phyloP scores from a whole-genome alignment of 1,139 yeast genomes.

The Komagataea norvegica region DNA sequence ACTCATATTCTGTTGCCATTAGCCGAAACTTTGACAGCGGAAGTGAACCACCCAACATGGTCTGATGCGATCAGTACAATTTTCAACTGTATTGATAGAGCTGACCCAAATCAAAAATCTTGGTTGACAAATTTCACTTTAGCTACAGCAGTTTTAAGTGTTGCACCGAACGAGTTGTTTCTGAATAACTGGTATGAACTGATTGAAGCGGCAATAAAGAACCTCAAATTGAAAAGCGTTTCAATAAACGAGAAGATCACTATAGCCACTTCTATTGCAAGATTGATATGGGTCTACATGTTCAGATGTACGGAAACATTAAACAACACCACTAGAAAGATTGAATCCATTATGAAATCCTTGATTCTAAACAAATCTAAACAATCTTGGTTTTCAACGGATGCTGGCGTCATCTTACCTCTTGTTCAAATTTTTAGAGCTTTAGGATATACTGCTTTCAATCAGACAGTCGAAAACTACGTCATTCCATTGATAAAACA shows the following conservation, averaged over 20 bases:
- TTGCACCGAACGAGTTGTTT: conserved; percentile 76
- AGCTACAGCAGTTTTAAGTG: conserved; percentile 71
- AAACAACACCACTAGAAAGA: conserved; percentile 73
- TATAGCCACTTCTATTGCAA: conserved; percentile 59
- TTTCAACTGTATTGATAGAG: conserved; percentile 43
- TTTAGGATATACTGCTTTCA: conserved; percentile 75
- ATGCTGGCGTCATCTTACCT: conserved; percentile 56
- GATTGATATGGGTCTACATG: conserved; percentile 85
- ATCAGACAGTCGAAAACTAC: conserved; percentile 73
- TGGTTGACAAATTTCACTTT: conserved; percentile 75
- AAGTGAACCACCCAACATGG: conserved; percentile 96
- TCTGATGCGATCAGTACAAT: conserved; percentile 68
- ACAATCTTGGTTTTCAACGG: conserved; percentile 67
- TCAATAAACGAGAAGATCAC: conserved; percentile 55
- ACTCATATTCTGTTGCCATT: conserved; percentile 71
- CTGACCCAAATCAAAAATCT: conserved; percentile 44
- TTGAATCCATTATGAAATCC: conserved; percentile 52
- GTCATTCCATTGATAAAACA: conserved; percentile 53
- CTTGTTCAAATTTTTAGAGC: conserved; percentile 68
- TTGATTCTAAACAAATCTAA: conserved; percentile 57
- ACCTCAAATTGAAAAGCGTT: conserved; percentile 38
- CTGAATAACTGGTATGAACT: conserved; percentile 68
- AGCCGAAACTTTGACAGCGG: conserved; percentile 86
- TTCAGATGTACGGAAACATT: conserved; percentile 84
- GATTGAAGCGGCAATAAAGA: conserved; percentile 46